Percentiles rank a stretch among this genome's conserved stretches.
These are phyloP conservation scores for Elaeis oleifera DNA, from an alignment of 202 grass and related monocot genomes.

Conservation along the genomic window DNA sequence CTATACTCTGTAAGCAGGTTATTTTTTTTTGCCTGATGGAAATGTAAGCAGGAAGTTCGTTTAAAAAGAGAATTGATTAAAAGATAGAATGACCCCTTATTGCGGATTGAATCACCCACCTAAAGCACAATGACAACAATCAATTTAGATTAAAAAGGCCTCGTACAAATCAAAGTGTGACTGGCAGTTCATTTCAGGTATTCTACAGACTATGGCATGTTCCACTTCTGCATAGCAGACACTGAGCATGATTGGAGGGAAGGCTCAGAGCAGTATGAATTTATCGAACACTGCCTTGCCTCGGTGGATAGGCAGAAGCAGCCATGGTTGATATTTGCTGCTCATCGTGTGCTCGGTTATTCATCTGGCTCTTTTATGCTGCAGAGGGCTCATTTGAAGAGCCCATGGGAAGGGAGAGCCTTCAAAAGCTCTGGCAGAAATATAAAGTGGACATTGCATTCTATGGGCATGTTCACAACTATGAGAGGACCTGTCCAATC, in stretches of 20 bases:
- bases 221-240: conserved; percentile 76
- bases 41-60: too few species aligned
- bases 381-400: conserved; percentile 39
- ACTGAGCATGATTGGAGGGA: conserved; percentile 78
- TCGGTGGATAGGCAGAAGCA: conserved; percentile 71
- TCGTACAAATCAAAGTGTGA: background rate
- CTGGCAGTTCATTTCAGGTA: conserved; percentile 38
- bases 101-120: too few species aligned
- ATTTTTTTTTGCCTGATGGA: too few species aligned
- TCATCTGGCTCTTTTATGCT: conserved; percentile 49
- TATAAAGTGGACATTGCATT: conserved; percentile 74
- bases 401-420: conserved; percentile 56
- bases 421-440: conserved; percentile 64
- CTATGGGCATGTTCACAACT: conserved; percentile 84
- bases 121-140: too few species aligned
- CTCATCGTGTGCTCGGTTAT: conserved; percentile 82
- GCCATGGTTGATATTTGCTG: conserved; percentile 82
- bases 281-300: conserved; percentile 66
- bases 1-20: too few species aligned
- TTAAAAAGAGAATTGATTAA: too few species aligned
- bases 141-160: too few species aligned
- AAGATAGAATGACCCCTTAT: too few species aligned
- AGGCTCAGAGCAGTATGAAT: conserved; percentile 76
- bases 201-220: conserved; percentile 71
- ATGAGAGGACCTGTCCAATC: conserved; percentile 72